A percentile compares a stretch with the other conserved stretches of the same genome.
Conservation (phyloP, 2,329 filamentous ascomycete species). For the Didymella segeticola region DNA sequence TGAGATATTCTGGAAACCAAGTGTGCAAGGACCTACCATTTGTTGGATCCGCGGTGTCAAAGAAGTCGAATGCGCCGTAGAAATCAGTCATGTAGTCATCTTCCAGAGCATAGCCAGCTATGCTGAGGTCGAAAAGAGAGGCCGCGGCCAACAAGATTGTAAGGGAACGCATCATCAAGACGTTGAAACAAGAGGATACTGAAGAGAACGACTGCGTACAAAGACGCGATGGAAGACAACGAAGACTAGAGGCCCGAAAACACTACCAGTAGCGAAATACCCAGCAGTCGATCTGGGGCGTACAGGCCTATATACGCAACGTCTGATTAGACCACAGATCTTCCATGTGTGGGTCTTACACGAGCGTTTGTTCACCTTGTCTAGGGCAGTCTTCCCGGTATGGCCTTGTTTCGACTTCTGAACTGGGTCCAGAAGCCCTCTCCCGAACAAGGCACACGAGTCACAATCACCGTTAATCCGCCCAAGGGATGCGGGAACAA, state of each 20-base stretch:
- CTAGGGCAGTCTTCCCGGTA: conserved; percentile 16
- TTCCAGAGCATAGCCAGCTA: conserved; percentile 51
- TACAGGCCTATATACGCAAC: conserved; percentile 16
- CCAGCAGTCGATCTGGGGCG: conserved; percentile 16
- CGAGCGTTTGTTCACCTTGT: conserved; percentile 8
- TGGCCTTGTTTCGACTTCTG: conserved; percentile 25
- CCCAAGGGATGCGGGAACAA: conserved; percentile 5
- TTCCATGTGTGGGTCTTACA: conserved; percentile 1
- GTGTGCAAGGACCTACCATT: conserved; percentile 36
- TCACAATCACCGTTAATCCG: conserved; percentile 14
- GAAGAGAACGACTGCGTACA: conserved; percentile 38
- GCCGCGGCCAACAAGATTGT: conserved; percentile 44
- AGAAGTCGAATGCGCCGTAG: conserved; percentile 55
- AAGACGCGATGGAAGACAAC: conserved; percentile 40
- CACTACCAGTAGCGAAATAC: conserved; percentile 27
- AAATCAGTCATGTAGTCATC: conserved; percentile 53
- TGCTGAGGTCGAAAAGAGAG: conserved; percentile 41
- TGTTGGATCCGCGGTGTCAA: conserved; percentile 53
- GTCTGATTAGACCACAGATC: neutral
- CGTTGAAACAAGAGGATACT: conserved; percentile 23
- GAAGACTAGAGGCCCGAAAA: conserved; percentile 25
- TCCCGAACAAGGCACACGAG: conserved; percentile 23
- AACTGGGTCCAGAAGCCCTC: conserved; percentile 26
- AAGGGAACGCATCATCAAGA: conserved; percentile 45
- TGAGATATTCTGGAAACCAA: neutral